phyloP scores from a whole-genome alignment of 768 basidiomycete species.

The Leccinum boreale region DNA sequence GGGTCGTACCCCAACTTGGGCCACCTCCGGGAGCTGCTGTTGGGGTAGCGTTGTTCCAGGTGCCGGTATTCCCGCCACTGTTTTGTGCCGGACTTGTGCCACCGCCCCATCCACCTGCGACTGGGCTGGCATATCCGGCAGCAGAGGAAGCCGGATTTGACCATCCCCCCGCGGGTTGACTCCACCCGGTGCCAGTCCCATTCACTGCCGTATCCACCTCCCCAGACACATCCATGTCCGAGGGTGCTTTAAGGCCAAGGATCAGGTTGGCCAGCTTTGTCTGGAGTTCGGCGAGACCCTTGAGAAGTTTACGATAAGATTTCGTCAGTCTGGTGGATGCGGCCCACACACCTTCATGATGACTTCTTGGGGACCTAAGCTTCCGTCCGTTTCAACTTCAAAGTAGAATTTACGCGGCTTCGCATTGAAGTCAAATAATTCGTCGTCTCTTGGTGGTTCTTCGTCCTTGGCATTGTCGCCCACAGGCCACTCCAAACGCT shows the following conservation, averaged over 20 bases:
- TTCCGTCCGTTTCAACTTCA: constrained; percentile 93
- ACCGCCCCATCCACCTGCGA: constrained; percentile 30
- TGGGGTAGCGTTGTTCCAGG: constrained; percentile 24
- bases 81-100: constrained; percentile 26
- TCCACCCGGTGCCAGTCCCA: constrained; percentile 23
- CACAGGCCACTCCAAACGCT: constrained; percentile 86
- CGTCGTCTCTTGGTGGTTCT: constrained; percentile 74
- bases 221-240: constrained; percentile 51
- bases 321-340: not conserved
- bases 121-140: constrained; percentile 30
- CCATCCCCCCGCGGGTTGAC: constrained; percentile 24
- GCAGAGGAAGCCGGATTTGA: constrained; percentile 30
- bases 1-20: constrained; percentile 31
- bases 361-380: constrained; percentile 83
- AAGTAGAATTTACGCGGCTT: constrained; percentile 91
- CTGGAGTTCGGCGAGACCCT: constrained; percentile 79
- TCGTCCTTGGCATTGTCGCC: constrained; percentile 84
- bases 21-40: constrained; percentile 24
- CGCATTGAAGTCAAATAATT: constrained; percentile 83
- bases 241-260: constrained; percentile 64
- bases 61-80: constrained; percentile 14
- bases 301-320: not conserved
- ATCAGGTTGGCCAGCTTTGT: constrained; percentile 79
- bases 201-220: constrained; percentile 34
- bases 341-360: constrained; percentile 64